Base-by-base conservation (phyloP, 23 red algal species). In the Porphyridium purpureum region DNA sequence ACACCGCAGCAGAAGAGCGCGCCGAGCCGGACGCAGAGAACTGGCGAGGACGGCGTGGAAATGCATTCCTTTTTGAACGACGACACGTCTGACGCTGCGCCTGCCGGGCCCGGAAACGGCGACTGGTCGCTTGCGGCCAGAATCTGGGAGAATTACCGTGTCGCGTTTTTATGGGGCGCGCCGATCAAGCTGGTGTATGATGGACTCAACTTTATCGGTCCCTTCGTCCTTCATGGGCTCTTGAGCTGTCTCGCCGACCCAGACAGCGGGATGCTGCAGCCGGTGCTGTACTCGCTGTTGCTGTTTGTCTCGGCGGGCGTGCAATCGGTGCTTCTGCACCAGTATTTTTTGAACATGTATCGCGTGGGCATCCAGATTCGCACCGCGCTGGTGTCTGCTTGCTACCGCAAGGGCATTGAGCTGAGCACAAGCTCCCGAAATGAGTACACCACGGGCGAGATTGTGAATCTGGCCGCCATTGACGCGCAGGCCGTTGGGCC, bases 401-500 rank as follows among this genome's bases (percentile, higher is more conserved):
- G 11, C 3, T 74, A 53, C 56, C 33, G 35, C 17, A 74, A 74
- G 69, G 29, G 53, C 28, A 26, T 74, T 4, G 19, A 51, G 20
- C 20, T 74, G 52, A 28, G 23, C 21, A 27, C 50, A 35, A 31
- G 23, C 20, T 27, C 69, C 8, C 31, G 69, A 29, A 74, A 74
- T 48, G 5, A 60, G 14, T 29, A 60, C 14, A 25, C 55, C 2
- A 29, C 52, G 1, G 69, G 69, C 22, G 27, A 74, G 31, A 56
- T 74, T 27, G 59, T 74, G 3, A 74, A 74, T 44, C 44, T 74
- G 1, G 24, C 61, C 19, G 59, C 56, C 30, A 51, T 63, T 1
- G 69, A 74, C 55, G 56, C 59, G 9, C 55, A 74, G 27, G 6
- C 26, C 22, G 52, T 50, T 5, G 27, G 40, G 24, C 24, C 33